A percentile compares a stretch with the other conserved stretches of the same genome.
Evolutionary conservation across 495 filamentous ascomycete genomes (phyloP).

Genomic region (Penicillium subrubescens): DNA sequence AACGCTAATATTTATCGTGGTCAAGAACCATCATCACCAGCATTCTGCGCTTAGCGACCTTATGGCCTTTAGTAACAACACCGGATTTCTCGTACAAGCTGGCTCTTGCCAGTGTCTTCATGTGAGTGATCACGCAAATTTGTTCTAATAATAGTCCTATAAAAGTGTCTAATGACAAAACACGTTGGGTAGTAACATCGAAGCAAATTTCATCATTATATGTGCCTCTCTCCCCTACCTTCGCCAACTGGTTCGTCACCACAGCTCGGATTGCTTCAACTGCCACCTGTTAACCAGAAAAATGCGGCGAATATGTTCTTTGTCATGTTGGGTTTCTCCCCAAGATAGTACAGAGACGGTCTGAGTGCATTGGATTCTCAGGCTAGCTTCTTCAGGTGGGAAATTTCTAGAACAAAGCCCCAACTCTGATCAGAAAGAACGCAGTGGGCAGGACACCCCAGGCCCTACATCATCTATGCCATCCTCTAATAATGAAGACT

Average conservation of each 20-base stretch:
- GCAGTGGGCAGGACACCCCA: no score
- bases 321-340: no score
- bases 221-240: slow-evolving; percentile 13
- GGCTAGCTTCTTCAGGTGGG: no score
- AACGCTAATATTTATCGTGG: neutral
- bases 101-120: slow-evolving; percentile 8
- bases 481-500: no score
- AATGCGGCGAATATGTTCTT: no score
- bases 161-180: neutral
- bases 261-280: neutral
- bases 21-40: slow-evolving; percentile 14
- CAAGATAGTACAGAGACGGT: no score
- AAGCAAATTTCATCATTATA: slow-evolving; percentile 14
- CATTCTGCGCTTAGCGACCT: slow-evolving; percentile 16
- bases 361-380: no score
- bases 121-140: neutral
- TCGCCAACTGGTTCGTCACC: slow-evolving; percentile 7
- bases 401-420: no score
- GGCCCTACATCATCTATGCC: no score
- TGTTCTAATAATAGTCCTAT: neutral
- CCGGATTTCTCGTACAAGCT: slow-evolving; percentile 10
- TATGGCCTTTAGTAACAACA: slow-evolving; percentile 17
- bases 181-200: slow-evolving; percentile 2
- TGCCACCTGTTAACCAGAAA: no score
- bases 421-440: no score